A percentile compares a stretch with the other conserved stretches of the same genome.
Evolutionary conservation across 2,329 filamentous ascomycete genomes (phyloP).

Genomic region (Phialemoniopsis sp.): DNA sequence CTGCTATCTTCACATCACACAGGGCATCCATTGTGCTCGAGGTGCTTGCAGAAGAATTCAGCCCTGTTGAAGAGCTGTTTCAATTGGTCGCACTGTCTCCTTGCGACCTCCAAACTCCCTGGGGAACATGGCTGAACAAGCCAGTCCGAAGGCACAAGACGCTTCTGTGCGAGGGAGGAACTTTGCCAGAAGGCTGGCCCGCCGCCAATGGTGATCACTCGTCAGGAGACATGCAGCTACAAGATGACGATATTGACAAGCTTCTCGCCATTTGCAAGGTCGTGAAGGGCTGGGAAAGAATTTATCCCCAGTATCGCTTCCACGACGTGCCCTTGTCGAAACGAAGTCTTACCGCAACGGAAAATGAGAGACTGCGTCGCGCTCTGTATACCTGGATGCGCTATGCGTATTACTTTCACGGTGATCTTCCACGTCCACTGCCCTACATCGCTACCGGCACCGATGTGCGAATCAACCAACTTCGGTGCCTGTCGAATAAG

Average conservation of each 20-base stretch:
- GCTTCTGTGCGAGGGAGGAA: conserved; percentile 11
- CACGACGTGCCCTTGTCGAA: conserved; percentile 35
- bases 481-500: conserved; percentile 37
- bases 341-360: conserved; percentile 35
- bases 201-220: not conserved
- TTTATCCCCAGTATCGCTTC: conserved; percentile 31
- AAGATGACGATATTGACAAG: conserved; percentile 15
- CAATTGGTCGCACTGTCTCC: conserved; percentile 38
- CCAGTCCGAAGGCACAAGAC: conserved; percentile 29
- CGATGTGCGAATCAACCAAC: conserved; percentile 35
- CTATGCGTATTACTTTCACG: conserved; percentile 48
- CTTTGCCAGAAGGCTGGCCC: conserved; percentile 4
- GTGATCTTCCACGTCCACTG: conserved; percentile 23
- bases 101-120: conserved; percentile 24
- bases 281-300: conserved; percentile 32
- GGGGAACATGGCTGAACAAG: conserved; percentile 31
- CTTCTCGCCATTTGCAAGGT: conserved; percentile 24
- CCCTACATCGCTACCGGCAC: conserved; percentile 10
- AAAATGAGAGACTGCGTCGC: conserved; percentile 41
- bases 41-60: conserved; percentile 35
- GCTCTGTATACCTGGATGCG: conserved; percentile 53
- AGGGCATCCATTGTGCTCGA: conserved; percentile 36
- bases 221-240: conserved; percentile 10
- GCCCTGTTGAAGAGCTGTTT: conserved; percentile 40
- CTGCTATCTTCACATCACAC: conserved; percentile 33